phyloP scores from a whole-genome alignment of 2,329 filamentous ascomycete genomes.

The Reticulascus tulasneorum region DNA sequence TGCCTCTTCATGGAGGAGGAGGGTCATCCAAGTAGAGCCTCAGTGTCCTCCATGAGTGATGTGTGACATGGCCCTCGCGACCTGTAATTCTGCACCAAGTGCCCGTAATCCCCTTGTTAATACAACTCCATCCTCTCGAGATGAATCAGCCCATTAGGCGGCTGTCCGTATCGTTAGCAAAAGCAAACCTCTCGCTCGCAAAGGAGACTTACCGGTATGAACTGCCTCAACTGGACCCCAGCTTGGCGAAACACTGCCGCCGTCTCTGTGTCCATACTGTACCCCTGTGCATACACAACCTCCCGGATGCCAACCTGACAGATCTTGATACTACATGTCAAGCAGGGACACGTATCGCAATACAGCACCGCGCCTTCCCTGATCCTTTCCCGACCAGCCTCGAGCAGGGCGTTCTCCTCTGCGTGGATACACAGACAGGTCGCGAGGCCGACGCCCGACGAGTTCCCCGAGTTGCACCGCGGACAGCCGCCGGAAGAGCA shows the following conservation, averaged over 20 bases:
- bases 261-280: conserved; percentile 88
- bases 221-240: conserved; percentile 82
- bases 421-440: conserved; percentile 97
- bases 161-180: conserved; percentile 36
- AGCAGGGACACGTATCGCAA: conserved; percentile 92
- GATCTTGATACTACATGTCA: conserved; percentile 98
- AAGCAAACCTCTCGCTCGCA: conserved; percentile 1
- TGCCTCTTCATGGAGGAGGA: too few species aligned
- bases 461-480: conserved; percentile 75
- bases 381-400: conserved; percentile 89
- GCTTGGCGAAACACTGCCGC: conserved; percentile 79
- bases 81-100: too few species aligned
- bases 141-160: conserved; percentile 61
- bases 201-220: conserved; percentile 66
- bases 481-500: conserved; percentile 89
- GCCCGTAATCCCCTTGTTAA: too few species aligned
- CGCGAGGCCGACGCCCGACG: conserved; percentile 67
- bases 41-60: too few species aligned
- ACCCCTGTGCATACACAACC: conserved; percentile 90
- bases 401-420: conserved; percentile 93
- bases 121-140: conserved; percentile 49
- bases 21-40: too few species aligned
- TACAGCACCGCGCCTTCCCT: conserved; percentile 79
- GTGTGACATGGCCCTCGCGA: too few species aligned
- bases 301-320: conserved; percentile 93